Conservation (phyloP, 1,284 basidiomycete genomes). For the Ceratobasidium sp. region DNA sequence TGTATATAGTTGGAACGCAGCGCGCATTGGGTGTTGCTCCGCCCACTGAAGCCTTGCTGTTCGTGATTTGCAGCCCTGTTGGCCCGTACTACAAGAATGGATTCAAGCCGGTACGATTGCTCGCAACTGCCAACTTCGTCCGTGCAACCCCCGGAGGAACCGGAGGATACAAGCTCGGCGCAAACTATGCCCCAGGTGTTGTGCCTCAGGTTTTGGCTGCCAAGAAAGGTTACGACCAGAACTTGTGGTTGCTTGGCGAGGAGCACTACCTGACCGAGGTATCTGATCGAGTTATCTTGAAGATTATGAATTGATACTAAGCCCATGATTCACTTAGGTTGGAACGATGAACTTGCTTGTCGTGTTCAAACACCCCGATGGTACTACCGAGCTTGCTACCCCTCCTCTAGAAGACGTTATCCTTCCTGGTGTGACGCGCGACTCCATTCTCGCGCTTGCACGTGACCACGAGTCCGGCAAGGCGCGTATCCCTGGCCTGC, state of each 20-base stretch:
- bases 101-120: constrained; percentile 93
- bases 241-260: constrained; percentile 90
- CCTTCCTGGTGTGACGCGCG: constrained; percentile 93
- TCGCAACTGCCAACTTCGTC: constrained; percentile 88
- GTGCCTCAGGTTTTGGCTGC: constrained; percentile 87
- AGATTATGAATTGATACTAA: background rate
- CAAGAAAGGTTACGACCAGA: constrained; percentile 86
- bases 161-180: constrained; percentile 88
- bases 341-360: constrained; percentile 98
- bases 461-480: constrained; percentile 72
- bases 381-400: constrained; percentile 83
- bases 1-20: constrained; percentile 82
- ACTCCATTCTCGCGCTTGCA: constrained; percentile 85
- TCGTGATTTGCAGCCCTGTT: constrained; percentile 91
- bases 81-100: constrained; percentile 95
- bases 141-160: constrained; percentile 91
- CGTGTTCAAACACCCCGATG: constrained; percentile 73
- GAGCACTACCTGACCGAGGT: constrained; percentile 85
- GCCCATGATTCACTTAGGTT: constrained; percentile 56
- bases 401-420: constrained; percentile 95
- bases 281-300: constrained; percentile 16
- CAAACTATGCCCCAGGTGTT: constrained; percentile 90
- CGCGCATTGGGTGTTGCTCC: constrained; percentile 86
- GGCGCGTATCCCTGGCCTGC: constrained; percentile 63
- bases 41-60: constrained; percentile 86